Conservation (phyloP, 1,284 basidiomycete genomes). For the Taiwanofungus camphoratus region DNA sequence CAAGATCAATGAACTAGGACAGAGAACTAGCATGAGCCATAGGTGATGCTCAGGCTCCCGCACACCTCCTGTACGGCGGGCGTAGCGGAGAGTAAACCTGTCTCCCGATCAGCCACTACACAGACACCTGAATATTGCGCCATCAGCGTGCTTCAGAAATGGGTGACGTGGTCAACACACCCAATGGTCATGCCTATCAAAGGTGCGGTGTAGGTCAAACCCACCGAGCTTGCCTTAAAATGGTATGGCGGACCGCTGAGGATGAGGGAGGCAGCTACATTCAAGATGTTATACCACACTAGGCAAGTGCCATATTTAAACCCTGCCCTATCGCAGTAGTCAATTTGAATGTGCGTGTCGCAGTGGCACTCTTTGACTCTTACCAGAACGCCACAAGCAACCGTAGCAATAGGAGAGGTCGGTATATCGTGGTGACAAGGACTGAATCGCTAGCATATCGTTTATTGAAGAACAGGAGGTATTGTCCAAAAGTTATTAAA, state of each 20-base stretch:
- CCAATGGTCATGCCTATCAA: neutral
- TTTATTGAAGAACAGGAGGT: neutral
- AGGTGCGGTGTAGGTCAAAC: neutral
- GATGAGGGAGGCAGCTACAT: constrained; percentile 1
- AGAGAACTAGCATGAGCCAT: constrained; percentile 1
- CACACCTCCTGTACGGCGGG: neutral
- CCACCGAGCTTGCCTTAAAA: neutral
- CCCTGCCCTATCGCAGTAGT: neutral
- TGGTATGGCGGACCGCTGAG: constrained; percentile 1
- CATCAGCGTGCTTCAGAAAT: neutral
- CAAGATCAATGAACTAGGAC: neutral
- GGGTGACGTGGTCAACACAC: neutral
- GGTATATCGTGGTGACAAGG: neutral
- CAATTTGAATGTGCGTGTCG: neutral
- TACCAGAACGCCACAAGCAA: neutral
- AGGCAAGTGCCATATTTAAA: neutral
- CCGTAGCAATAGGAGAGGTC: neutral
- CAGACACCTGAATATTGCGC: neutral
- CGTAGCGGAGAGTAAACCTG: neutral
- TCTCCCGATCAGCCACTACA: neutral
- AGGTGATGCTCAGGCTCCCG: constrained; percentile 2
- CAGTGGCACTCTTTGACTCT: neutral
- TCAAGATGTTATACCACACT: constrained; percentile 2
- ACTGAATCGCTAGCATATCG: neutral
- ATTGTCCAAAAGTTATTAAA: neutral